These are phyloP conservation scores for Aphanomyces euteiches DNA, from an alignment of 352 stramenopile genomes.

Conservation along the genomic window DNA sequence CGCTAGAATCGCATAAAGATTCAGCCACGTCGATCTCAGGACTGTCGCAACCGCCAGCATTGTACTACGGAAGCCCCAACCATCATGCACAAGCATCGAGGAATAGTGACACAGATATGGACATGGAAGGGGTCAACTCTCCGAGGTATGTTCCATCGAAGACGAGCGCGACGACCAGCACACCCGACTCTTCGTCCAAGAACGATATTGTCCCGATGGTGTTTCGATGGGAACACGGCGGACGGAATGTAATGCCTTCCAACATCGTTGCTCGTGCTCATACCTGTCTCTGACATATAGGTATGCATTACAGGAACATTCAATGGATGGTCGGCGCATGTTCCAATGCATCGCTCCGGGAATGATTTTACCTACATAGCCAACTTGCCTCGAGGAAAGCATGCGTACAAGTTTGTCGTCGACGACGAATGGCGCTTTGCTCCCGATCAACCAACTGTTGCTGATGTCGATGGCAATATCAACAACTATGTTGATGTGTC, in stretches of 20 bases:
- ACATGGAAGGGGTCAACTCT: constrained; percentile 29
- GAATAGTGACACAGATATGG: constrained; percentile 32
- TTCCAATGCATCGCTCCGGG: constrained; percentile 98
- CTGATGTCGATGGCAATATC: constrained; percentile 98
- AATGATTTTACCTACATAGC: constrained; percentile 99
- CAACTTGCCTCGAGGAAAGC: constrained; percentile 95
- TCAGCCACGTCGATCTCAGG: constrained; percentile 27
- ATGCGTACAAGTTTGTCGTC: constrained; percentile 99
- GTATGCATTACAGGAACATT: constrained; percentile 99
- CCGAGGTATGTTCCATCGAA: constrained; percentile 3
- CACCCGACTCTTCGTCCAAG: constrained; percentile 24
- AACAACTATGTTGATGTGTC: constrained; percentile 99
- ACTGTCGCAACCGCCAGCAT: background rate
- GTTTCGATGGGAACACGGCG: constrained; percentile 98
- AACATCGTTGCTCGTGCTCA: background rate
- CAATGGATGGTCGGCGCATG: constrained; percentile 98
- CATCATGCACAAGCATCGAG: constrained; percentile 29
- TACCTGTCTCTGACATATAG: constrained; percentile 41
- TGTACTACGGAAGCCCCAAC: constrained; percentile 15
- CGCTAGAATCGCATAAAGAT: constrained; percentile 31
- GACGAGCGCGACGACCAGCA: constrained; percentile 4
- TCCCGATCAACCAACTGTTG: constrained; percentile 93
- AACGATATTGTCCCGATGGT: constrained; percentile 88
- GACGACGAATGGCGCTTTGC: constrained; percentile 98
- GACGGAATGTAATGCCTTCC: constrained; percentile 48